These are phyloP conservation scores for Pyrenophora teres DNA, from an alignment of 2,329 filamentous ascomycete genomes.

Conservation along the genomic window DNA sequence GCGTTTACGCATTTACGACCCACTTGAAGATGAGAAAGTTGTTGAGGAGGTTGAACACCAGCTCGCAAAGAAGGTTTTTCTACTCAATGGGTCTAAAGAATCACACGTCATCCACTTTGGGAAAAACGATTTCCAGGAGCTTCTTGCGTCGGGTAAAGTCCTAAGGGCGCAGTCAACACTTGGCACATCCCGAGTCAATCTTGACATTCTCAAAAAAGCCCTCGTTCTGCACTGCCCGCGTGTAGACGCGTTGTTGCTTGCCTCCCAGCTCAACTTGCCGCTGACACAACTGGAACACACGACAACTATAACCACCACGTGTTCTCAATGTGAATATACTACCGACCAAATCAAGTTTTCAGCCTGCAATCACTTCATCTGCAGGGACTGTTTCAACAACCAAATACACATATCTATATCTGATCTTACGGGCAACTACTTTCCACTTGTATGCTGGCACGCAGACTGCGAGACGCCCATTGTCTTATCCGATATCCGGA, in stretches of 20 bases:
- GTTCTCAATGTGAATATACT: slow-evolving; percentile 1
- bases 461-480: slow-evolving; percentile 10
- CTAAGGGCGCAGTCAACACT: neutral
- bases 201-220: slow-evolving; percentile 9
- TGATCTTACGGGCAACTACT: slow-evolving; percentile 6
- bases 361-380: slow-evolving; percentile 19
- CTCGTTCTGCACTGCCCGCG: slow-evolving; percentile 5
- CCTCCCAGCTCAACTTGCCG: slow-evolving; percentile 2
- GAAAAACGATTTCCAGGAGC: neutral
- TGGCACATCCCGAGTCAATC: slow-evolving; percentile 2
- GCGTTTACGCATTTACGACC: slow-evolving; percentile 10
- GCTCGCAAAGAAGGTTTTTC: neutral
- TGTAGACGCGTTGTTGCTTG: slow-evolving; percentile 1
- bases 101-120: slow-evolving; percentile 1
- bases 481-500: slow-evolving; percentile 9
- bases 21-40: neutral
- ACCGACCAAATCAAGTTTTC: slow-evolving; percentile 8
- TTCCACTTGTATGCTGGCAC: slow-evolving; percentile 12
- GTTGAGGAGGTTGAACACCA: too few species aligned
- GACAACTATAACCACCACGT: neutral
- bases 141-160: slow-evolving; percentile 1
- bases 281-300: neutral
- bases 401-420: slow-evolving; percentile 16
- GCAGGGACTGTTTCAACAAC: slow-evolving; percentile 20
- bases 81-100: neutral